Evolutionary conservation across 345 rosid species (phyloP), one percentile per base, ranked within the genome.

Genomic region (Arabis hirsuta): DNA sequence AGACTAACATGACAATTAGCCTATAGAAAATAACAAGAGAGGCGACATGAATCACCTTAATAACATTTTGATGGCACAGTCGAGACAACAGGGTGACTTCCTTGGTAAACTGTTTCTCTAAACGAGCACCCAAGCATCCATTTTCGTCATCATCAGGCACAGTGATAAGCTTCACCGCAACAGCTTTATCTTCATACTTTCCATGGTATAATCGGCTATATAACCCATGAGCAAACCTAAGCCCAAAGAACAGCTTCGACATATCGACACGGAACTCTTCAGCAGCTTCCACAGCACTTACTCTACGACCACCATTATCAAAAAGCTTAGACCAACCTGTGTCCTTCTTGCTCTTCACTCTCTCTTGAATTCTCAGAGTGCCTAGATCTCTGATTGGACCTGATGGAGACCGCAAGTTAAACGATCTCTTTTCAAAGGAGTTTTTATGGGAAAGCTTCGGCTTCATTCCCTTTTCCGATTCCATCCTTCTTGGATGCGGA

Each of bases 121-220:
- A 77, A 32, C 94, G 85, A 68, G 77, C 80, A 13, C 90, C 90
- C 76, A 92, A 78, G 50, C 75, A 68, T 72, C 82, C 90, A 50
- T 83, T 90, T 62, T 90, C 99, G 32, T 86, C 98, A 73, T 88
- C 98, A 74, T 92, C 99, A 8, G 96, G 94, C 7, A 80, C 87
- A 79, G 85, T 85, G 56, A 95, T 90, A 67, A 95, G 86, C 82
- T 95, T 95, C 74, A 95, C 98, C 0, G 99, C 99, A 73, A 95
- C 99, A 47, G 96, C 85, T 64, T 95, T 88, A 54, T 92, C 99
- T 42, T 87, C 87, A 71, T 95, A 95, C 58, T 87, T 79, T 48
- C 99, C 99, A 77, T 90, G 99, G 62, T 95, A 92, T 32, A 95
- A 90, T 70, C 92, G 80, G 75, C 99, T 95, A 65, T 91, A 86